phyloP scores from a whole-genome alignment of 768 basidiomycete species.

The Nidula microcarpa region DNA sequence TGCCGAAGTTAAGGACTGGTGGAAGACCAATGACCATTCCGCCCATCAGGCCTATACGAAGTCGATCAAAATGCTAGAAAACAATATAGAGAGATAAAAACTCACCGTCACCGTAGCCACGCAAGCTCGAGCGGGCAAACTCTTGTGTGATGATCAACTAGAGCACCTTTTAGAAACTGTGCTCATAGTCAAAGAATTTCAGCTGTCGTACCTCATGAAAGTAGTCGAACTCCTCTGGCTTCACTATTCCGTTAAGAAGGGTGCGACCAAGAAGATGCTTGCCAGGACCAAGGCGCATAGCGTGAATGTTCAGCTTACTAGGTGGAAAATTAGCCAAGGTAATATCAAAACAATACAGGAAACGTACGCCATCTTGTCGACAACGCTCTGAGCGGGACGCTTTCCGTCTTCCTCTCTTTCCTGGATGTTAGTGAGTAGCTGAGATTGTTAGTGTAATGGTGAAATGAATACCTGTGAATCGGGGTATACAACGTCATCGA shows the following conservation, averaged over 20 bases:
- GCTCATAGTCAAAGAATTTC: background rate
- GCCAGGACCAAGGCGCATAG: conserved; percentile 94
- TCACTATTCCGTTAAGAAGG: conserved; percentile 80
- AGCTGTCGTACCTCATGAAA: conserved; percentile 69
- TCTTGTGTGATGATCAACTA: conserved; percentile 87
- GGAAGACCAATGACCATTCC: conserved; percentile 86
- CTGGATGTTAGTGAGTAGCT: conserved; percentile 16
- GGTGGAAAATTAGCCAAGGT: too few relatives aligned
- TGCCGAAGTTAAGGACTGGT: conserved; percentile 87
- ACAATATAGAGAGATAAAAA: background rate
- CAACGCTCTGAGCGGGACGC: conserved; percentile 70
- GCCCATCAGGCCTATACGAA: conserved; percentile 50
- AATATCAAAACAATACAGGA: conserved; percentile 21
- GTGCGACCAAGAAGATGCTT: conserved; percentile 83
- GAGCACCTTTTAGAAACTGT: background rate
- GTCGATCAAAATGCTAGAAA: conserved; percentile 11
- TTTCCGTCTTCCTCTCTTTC: conserved; percentile 86
- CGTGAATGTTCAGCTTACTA: conserved; percentile 70
- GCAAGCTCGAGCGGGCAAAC: conserved; percentile 59
- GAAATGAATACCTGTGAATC: conserved; percentile 25
- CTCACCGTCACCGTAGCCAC: conserved; percentile 82
- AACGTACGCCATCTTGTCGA: conserved; percentile 85
- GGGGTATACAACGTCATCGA: conserved; percentile 63
- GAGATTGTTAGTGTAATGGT: background rate
- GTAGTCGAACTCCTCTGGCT: conserved; percentile 86